Evolutionary conservation across 1,284 basidiomycete genomes (phyloP).

Genomic region (Agaricales sp.): DNA sequence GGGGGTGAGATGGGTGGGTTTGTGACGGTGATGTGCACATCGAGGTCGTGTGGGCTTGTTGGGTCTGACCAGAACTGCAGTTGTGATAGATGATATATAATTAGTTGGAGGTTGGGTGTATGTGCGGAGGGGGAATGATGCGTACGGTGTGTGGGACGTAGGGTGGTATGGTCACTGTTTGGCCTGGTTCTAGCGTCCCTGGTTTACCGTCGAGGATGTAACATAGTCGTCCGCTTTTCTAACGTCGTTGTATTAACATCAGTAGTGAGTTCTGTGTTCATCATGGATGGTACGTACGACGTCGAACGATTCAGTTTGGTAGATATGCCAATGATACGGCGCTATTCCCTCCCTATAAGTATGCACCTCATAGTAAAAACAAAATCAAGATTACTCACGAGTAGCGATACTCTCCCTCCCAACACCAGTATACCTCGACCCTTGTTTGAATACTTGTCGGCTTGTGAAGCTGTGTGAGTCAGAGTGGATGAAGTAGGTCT

Average conservation of each 20-base stretch:
- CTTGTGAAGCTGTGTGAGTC: conserved; percentile 15
- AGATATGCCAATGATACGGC: conserved; percentile 21
- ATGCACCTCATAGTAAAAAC: neutral
- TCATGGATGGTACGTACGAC: conserved; percentile 11
- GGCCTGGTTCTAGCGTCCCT: conserved; percentile 16
- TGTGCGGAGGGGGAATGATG: neutral
- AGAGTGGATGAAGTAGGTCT: conserved; percentile 13
- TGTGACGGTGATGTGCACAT: conserved; percentile 17
- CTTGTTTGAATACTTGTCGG: conserved; percentile 16
- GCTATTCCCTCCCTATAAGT: conserved; percentile 8
- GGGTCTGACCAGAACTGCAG: conserved; percentile 19
- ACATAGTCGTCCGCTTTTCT: conserved; percentile 17
- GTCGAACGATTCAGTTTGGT: conserved; percentile 18
- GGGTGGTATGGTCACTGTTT: conserved; percentile 15
- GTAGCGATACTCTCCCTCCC: conserved; percentile 18
- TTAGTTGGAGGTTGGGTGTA: neutral
- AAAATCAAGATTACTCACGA: conserved; percentile 10
- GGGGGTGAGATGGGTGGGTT: no score
- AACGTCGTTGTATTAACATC: neutral
- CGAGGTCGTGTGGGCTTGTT: conserved; percentile 14
- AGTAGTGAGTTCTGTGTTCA: neutral
- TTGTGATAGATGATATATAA: neutral
- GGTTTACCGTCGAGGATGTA: conserved; percentile 17
- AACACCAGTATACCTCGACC: conserved; percentile 17
- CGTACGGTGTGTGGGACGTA: conserved; percentile 17